A percentile compares a stretch with the other conserved stretches of the same genome.
These are phyloP conservation scores for Rubia yunnanensis DNA, from an alignment of 257 asterid genomes.

Conservation along the genomic window DNA sequence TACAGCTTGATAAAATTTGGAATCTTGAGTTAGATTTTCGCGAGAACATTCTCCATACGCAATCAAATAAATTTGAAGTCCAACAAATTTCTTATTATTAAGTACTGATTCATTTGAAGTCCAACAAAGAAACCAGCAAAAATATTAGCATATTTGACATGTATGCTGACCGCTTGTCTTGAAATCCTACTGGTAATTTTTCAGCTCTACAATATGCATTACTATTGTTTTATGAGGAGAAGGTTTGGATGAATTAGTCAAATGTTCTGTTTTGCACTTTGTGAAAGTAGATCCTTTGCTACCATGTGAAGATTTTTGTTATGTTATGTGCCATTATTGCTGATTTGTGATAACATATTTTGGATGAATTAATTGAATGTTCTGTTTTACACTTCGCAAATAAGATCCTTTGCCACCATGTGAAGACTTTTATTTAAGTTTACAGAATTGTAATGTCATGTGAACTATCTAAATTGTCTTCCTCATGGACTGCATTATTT, in stretches of 20 bases:
- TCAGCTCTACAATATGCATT: not conserved
- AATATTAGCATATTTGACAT: constrained; percentile 2
- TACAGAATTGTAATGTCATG: not conserved
- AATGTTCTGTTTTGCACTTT: not conserved
- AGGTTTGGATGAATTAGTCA: not conserved
- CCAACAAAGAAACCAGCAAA: not conserved
- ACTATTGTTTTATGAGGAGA: not conserved
- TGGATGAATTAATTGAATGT: not conserved
- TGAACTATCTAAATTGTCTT: not conserved
- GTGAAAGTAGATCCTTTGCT: not conserved
- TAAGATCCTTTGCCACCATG: not conserved
- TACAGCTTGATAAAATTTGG: not conserved
- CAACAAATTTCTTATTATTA: not conserved
- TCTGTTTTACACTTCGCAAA: not conserved
- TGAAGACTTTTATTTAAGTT: not conserved
- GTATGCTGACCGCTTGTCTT: not conserved
- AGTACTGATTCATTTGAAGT: not conserved
- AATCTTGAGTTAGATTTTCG: not conserved
- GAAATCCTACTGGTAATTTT: not conserved
- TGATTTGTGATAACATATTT: not conserved
- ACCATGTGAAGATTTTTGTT: not conserved
- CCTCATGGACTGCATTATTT: constrained; percentile 9
- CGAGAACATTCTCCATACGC: not conserved
- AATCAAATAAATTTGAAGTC: not conserved
- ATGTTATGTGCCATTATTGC: not conserved